These are phyloP conservation scores for Raphanus raphanistrum DNA, from an alignment of 345 rosid genomes.

Conservation along the genomic window DNA sequence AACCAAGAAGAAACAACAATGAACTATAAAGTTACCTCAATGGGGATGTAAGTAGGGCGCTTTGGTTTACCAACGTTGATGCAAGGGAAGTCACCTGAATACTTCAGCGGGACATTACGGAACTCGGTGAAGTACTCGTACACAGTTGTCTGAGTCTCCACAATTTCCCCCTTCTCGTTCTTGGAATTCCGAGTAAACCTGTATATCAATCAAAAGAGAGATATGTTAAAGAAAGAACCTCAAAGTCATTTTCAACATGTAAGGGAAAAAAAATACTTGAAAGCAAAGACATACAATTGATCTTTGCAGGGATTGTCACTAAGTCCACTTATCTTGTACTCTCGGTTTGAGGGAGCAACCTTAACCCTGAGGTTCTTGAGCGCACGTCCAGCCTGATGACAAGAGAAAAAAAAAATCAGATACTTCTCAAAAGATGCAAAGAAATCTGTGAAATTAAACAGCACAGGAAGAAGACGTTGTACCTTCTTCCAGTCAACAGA, in stretches of 20 bases:
- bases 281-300: conserved; percentile 39
- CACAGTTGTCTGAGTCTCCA: conserved; percentile 57
- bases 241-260: background rate
- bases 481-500: conserved; percentile 38
- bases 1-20: background rate
- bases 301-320: conserved; percentile 58
- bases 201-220: conserved; percentile 19
- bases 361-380: conserved; percentile 67
- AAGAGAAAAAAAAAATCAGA: background rate
- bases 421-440: conserved; percentile 3
- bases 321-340: conserved; percentile 73
- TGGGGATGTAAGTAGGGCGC: conserved; percentile 79
- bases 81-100: conserved; percentile 79
- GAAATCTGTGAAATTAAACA: background rate
- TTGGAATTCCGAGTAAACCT: conserved; percentile 62
- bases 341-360: conserved; percentile 61
- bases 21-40: conserved; percentile 53
- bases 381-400: conserved; percentile 55
- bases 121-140: conserved; percentile 55
- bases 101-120: conserved; percentile 53
- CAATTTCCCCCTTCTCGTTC: conserved; percentile 49
- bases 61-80: conserved; percentile 96
- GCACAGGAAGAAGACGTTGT: background rate
- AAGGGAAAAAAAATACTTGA: background rate
- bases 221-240: background rate